These are phyloP conservation scores for Calonectria crousiana DNA, from an alignment of 2,329 filamentous ascomycete genomes.

Conservation along the genomic window DNA sequence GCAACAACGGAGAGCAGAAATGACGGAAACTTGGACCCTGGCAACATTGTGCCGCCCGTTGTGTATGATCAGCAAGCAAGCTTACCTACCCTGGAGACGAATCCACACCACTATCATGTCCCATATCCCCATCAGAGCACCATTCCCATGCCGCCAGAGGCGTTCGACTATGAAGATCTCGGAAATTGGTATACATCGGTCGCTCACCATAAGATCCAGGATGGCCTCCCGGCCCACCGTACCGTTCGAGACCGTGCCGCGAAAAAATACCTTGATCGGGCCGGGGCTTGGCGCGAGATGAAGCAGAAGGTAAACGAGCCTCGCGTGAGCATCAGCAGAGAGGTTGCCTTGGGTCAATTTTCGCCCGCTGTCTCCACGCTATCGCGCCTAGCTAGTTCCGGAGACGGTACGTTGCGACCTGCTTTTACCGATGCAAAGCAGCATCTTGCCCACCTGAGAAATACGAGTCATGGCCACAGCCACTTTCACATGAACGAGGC, in stretches of 20 bases:
- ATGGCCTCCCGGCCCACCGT: neutral
- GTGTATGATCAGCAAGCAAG: constrained; percentile 26
- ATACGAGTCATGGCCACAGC: constrained; percentile 2
- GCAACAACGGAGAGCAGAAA: constrained; percentile 25
- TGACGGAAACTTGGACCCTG: constrained; percentile 13
- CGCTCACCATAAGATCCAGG: neutral
- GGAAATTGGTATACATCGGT: neutral
- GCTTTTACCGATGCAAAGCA: constrained; percentile 17
- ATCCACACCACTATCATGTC: constrained; percentile 29
- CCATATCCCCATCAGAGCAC: constrained; percentile 37
- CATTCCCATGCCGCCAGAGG: constrained; percentile 32
- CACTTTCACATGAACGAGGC: neutral
- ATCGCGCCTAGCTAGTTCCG: neutral
- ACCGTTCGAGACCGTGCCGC: constrained; percentile 12
- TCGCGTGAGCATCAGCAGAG: constrained; percentile 30
- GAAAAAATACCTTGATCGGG: constrained; percentile 28
- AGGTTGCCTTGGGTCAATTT: constrained; percentile 28
- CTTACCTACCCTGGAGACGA: constrained; percentile 24
- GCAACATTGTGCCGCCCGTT: constrained; percentile 11
- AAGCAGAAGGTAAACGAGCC: constrained; percentile 26
- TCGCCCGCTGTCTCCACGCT: constrained; percentile 24
- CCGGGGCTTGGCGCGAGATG: constrained; percentile 32
- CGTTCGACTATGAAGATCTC: constrained; percentile 20
- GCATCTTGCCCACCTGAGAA: constrained; percentile 10
- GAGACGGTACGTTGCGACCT: neutral